Evolutionary conservation across 805 yeast species (phyloP).

Genomic region (Zygosaccharomyces kombuchaensis): DNA sequence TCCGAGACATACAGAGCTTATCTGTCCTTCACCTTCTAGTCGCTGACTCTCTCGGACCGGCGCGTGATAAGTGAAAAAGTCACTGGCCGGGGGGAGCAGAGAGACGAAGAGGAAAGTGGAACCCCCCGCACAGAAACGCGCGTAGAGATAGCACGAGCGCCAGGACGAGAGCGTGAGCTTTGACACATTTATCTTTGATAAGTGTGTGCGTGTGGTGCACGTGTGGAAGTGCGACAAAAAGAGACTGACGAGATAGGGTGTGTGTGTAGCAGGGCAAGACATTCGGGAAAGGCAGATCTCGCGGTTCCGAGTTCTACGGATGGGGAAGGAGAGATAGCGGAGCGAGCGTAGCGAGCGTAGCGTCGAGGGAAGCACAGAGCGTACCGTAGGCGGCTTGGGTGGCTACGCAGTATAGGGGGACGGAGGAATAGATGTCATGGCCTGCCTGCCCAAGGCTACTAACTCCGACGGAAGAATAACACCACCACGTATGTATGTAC

Average conservation of each 20-base stretch:
- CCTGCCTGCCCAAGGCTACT: neutral
- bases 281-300: neutral
- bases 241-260: neutral
- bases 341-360: too few relatives aligned
- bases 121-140: constrained; percentile 1
- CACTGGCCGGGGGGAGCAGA: constrained; percentile 1
- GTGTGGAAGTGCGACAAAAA: neutral
- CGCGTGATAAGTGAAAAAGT: constrained; percentile 1
- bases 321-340: neutral
- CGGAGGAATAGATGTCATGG: too few relatives aligned
- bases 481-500: too few relatives aligned
- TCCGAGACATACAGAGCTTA: neutral
- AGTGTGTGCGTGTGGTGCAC: neutral
- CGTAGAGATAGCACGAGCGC: neutral
- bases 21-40: neutral
- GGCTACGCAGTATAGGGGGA: neutral
- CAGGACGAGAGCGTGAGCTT: neutral
- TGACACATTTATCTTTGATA: neutral
- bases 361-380: too few relatives aligned
- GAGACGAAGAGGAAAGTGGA: neutral
- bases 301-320: neutral
- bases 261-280: too few relatives aligned
- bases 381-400: too few relatives aligned
- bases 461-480: too few relatives aligned
- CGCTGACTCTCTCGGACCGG: neutral